Evolutionary conservation across 257 asterid species (phyloP).

Genomic region (Ehretia macrophylla): DNA sequence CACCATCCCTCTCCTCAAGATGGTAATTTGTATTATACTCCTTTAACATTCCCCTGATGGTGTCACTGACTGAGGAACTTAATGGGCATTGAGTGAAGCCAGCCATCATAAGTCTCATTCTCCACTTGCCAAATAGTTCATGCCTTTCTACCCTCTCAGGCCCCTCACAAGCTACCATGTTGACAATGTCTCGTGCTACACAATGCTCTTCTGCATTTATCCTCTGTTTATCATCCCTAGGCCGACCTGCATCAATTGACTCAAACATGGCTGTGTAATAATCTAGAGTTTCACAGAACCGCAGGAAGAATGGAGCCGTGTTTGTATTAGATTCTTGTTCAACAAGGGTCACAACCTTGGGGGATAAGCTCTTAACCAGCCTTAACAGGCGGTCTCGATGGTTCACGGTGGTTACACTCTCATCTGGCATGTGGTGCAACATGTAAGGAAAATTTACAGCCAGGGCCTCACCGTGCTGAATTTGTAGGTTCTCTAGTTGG

Average conservation of each 20-base stretch:
- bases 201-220: constrained; percentile 83
- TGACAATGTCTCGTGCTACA: constrained; percentile 77
- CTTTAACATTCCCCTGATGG: constrained; percentile 45
- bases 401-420: constrained; percentile 78
- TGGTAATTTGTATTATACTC: constrained; percentile 60
- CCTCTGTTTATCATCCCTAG: constrained; percentile 66
- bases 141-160: constrained; percentile 80
- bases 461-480: constrained; percentile 66
- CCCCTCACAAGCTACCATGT: constrained; percentile 86
- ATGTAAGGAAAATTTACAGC: constrained; percentile 83
- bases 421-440: constrained; percentile 94
- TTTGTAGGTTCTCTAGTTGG: constrained; percentile 41
- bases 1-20: constrained; percentile 53
- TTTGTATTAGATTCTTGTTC: constrained; percentile 93
- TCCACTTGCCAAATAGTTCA: constrained; percentile 81
- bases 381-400: constrained; percentile 78
- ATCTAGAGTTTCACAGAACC: constrained; percentile 72
- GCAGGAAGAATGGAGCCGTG: constrained; percentile 54
- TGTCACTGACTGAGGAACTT: constrained; percentile 53
- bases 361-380: constrained; percentile 75
- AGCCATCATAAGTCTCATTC: constrained; percentile 67
- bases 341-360: constrained; percentile 69
- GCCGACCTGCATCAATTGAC: constrained; percentile 68
- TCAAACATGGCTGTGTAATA: constrained; percentile 90
- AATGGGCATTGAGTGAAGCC: constrained; percentile 57